Evolutionary conservation across 202 grass and related monocot genomes (phyloP), one percentile per base, ranked within the genome.

Genomic region (Eragrostis tef): DNA sequence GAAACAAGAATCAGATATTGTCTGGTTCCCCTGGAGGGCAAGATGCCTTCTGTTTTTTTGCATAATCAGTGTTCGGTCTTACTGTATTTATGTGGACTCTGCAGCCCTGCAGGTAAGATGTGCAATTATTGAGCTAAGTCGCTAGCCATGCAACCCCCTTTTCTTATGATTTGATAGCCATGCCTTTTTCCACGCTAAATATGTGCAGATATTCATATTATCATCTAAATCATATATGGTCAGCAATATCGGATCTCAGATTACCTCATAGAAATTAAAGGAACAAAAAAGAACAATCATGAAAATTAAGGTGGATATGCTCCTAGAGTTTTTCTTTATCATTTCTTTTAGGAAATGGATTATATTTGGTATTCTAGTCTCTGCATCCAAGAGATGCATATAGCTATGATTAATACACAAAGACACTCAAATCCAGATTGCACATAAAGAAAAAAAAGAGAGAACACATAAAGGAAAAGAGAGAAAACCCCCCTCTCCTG

Each of bases 261-360:
- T 31, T 31, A 31, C 29, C 29, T 2, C 29, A 31, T 31, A 31
- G 29, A 31, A n/a, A n/a, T n/a, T n/a, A n/a, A 10, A 76, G 57
- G 65, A 80, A 20, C 64, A 87, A 71, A 64, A 87, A 51, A 6
- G 26, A 83, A 46, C 15, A 61, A 29, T 57, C 11, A 29, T 82
- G 50, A 60, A 60, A 75, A 87, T 83, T 57, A 90, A 90, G 81
- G 17, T 65, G 69, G 74, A 31, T 31, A 73, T 74, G 62, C 71
- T 71, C 29, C 64, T 22, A 41, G 34, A 71, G 65, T 2, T 31
- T 31, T 57, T 75, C 25, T 9, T 84, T 88, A 64, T 80, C 54
- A 64, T 88, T 20, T 67, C 53, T 54, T 69, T 52, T 73, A 22
- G 29, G 3, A 31, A 31, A 31, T 1, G 29, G 29, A 31, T 3